phyloP scores from a whole-genome alignment of 495 filamentous ascomycete genomes.

The Trichoderma parareesei region DNA sequence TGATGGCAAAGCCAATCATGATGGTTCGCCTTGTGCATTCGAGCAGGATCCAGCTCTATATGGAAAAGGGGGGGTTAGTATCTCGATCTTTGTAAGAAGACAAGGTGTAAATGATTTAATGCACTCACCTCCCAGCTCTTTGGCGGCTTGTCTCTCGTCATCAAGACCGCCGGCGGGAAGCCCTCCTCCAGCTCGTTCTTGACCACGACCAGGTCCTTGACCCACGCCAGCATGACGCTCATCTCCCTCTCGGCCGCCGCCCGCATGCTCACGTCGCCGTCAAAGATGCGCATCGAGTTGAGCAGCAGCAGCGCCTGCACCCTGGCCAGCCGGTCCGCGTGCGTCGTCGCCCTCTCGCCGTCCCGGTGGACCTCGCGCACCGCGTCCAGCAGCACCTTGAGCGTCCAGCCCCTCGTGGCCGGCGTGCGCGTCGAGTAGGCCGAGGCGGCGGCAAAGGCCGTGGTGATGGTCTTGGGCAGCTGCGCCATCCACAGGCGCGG shows the following conservation, averaged over 20 bases:
- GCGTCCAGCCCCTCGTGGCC: constrained; percentile 22
- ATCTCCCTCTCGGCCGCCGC: constrained; percentile 27
- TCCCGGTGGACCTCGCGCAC: constrained; percentile 18
- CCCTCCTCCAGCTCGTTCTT: constrained; percentile 9
- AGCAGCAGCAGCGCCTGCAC: constrained; percentile 28
- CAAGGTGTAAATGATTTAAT: background rate
- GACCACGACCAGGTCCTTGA: constrained; percentile 10
- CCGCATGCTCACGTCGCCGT: constrained; percentile 27
- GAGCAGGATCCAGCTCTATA: constrained; percentile 21
- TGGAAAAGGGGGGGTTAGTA: background rate
- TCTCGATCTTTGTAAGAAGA: background rate
- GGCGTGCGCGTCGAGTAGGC: constrained; percentile 26
- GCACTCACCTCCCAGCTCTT: constrained; percentile 22
- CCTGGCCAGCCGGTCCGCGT: constrained; percentile 26
- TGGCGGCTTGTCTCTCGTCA: constrained; percentile 15
- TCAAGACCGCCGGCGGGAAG: background rate
- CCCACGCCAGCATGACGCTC: constrained; percentile 4
- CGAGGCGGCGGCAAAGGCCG: constrained; percentile 24
- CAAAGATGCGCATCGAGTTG: constrained; percentile 31
- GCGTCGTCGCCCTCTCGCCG: constrained; percentile 15
- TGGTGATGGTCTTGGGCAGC: constrained; percentile 24
- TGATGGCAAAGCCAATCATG: constrained; percentile 16
- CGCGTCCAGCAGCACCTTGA: constrained; percentile 21
- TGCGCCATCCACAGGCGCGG: constrained; percentile 22
- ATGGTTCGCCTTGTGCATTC: constrained; percentile 22